phyloP scores from a whole-genome alignment of 192 early-diverging fungal genomes.

The Coemansia sp. region DNA sequence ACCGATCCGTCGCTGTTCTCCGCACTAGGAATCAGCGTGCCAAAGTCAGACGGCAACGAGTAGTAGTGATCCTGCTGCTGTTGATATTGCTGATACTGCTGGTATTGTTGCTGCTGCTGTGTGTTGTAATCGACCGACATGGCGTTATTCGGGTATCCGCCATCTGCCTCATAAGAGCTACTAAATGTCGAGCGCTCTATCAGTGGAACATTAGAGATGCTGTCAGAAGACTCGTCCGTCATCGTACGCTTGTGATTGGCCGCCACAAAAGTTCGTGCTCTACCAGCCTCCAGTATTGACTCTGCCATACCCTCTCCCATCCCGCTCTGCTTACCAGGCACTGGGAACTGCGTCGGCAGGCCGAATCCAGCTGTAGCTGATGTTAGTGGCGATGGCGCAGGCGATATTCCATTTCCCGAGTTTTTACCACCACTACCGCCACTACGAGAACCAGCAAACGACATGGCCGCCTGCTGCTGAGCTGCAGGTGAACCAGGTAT shows the following conservation, averaged over 20 bases:
- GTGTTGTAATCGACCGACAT: neutral
- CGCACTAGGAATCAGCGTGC: neutral
- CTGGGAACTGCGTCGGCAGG: neutral
- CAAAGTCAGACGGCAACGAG: neutral
- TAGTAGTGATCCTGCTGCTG: constrained; percentile 13
- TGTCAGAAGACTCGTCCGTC: constrained; percentile 30
- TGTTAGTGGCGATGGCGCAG: neutral
- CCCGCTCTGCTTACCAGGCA: neutral
- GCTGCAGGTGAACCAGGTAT: neutral
- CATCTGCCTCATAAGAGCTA: neutral
- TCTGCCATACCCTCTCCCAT: neutral
- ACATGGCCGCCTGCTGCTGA: neutral
- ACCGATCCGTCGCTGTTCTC: neutral
- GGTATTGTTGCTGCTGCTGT: constrained; percentile 14
- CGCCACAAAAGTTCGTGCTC: neutral
- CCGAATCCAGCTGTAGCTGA: neutral
- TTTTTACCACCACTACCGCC: neutral
- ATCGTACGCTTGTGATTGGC: constrained; percentile 13
- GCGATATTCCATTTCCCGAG: neutral
- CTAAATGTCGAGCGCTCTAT: constrained; percentile 26
- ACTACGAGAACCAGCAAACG: neutral
- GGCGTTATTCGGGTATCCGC: neutral
- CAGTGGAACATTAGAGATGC: constrained; percentile 38
- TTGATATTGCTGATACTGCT: constrained; percentile 14
- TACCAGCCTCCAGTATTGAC: neutral